phyloP scores from a whole-genome alignment of 345 rosid species.

The Garcia nutans region DNA sequence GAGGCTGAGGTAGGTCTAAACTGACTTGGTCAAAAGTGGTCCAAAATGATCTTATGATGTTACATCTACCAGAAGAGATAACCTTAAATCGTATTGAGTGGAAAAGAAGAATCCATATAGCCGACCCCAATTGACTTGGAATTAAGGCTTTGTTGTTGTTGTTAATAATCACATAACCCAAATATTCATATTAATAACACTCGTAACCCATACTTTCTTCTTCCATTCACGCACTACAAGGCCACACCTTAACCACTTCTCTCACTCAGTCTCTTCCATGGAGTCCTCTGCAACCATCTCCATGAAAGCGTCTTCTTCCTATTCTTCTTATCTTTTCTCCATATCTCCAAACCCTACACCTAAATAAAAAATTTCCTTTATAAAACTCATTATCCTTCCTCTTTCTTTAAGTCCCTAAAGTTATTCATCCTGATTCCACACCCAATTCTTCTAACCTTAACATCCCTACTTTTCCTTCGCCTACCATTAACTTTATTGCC shows the following conservation, averaged over 20 bases:
- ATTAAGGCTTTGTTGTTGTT: too few species aligned
- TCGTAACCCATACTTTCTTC: neutral
- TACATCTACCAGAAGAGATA: too few species aligned
- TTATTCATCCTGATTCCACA: constrained; percentile 31
- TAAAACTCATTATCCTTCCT: neutral
- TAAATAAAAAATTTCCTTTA: neutral
- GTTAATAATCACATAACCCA: too few species aligned
- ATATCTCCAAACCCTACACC: neutral
- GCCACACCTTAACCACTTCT: too few species aligned
- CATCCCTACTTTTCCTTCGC: constrained; percentile 39
- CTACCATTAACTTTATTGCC: constrained; percentile 44
- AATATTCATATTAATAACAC: too few species aligned
- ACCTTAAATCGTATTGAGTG: too few species aligned
- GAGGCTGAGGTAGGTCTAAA: too few species aligned
- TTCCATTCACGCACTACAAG: neutral
- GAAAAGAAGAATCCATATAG: too few species aligned
- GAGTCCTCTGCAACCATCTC: constrained; percentile 16
- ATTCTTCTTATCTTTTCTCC: neutral
- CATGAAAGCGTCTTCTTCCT: constrained; percentile 1
- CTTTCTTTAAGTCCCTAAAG: constrained; percentile 30
- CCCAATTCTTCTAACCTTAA: constrained; percentile 10
- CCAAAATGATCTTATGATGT: too few species aligned
- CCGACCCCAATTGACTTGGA: too few species aligned
- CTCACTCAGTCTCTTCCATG: neutral
- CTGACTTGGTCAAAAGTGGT: too few species aligned